Base-by-base conservation (phyloP, 2,329 filamentous ascomycete genomes). In the Exophiala spinifera region DNA sequence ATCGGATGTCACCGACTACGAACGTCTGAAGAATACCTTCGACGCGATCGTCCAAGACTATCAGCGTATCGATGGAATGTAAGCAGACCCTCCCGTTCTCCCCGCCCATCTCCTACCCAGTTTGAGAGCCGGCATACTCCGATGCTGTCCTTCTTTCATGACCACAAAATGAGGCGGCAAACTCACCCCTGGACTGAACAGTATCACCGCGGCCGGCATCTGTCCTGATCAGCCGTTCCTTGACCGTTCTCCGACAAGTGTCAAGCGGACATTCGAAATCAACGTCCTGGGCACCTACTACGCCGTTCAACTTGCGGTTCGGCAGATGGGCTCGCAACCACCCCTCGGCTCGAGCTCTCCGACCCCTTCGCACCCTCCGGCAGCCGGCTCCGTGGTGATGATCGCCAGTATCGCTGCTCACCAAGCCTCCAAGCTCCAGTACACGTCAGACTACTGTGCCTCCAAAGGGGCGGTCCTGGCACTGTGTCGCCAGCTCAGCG, bases 241-340 rank as follows among this genome's bases (percentile, higher is more conserved):
- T 0, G 73, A 77, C 3, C 76, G 72, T 14, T 68, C 67, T 1
- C 71, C 70, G 62, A 67, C 69, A 21, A 71, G 74, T 14, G 70
- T 74, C 56, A 66, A 72, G 47, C 67, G 71, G 23, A 62, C 78
- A 11, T 64, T 75, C 3, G 64, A 64, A 0, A 71, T 77, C 52
- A 79, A 79, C 52, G 69, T 74, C 42, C 31, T 51, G 40, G 75
- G 75, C 1, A 64, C 72, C 1, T 77, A 73, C 57, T 77, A 73
- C 57, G 72, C 69, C 6, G 76, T 76, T 0, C 75, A 80, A 61
- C 62, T 76, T 6, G 77, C 76, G 1, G 77, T 76, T 0, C 70
- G 73, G 52, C 72, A 75, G 21, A 80, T 81, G 74, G 75, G 79
- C 31, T 67, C 70, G 0, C 80, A 76, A 58, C 72, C 71, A 1